Percentiles rank a stretch among this genome's conserved stretches.
phyloP scores from a whole-genome alignment of 495 filamentous ascomycete genomes.

The Lasiosphaeria hispida region DNA sequence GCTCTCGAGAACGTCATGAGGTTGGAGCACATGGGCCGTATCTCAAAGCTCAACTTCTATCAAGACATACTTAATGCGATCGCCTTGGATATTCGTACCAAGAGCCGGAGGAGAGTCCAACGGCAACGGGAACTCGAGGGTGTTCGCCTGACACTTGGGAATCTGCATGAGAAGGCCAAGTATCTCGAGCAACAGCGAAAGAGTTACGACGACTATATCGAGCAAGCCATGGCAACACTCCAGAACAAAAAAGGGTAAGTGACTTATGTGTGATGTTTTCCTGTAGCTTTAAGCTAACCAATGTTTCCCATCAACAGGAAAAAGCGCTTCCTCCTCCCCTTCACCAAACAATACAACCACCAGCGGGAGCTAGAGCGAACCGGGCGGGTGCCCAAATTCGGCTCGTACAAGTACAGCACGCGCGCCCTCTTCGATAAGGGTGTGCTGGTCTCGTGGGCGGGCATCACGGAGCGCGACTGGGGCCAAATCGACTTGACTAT shows the following conservation, averaged over 20 bases:
- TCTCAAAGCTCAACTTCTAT: conserved; percentile 89
- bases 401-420: conserved; percentile 93
- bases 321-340: conserved; percentile 91
- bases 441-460: conserved; percentile 84
- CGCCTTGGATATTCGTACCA: conserved; percentile 93
- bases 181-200: conserved; percentile 94
- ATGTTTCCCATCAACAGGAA: conserved; percentile 49
- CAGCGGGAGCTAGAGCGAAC: conserved; percentile 89
- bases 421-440: conserved; percentile 88
- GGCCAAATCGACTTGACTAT: conserved; percentile 92
- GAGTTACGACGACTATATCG: conserved; percentile 98
- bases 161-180: conserved; percentile 85
- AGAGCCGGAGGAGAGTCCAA: conserved; percentile 88
- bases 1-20: conserved; percentile 91
- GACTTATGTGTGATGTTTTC: not conserved
- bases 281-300: conserved; percentile 7
- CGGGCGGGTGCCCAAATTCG: conserved; percentile 93
- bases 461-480: conserved; percentile 82
- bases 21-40: conserved; percentile 78
- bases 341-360: conserved; percentile 98
- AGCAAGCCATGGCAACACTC: conserved; percentile 97
- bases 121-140: conserved; percentile 87
- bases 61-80: conserved; percentile 97
- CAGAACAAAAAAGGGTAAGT: conserved; percentile 87
- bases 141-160: conserved; percentile 75